Evolutionary conservation across 768 basidiomycete species (phyloP), one percentile per base, ranked within the genome.

Genomic region (Zangia roseola): DNA sequence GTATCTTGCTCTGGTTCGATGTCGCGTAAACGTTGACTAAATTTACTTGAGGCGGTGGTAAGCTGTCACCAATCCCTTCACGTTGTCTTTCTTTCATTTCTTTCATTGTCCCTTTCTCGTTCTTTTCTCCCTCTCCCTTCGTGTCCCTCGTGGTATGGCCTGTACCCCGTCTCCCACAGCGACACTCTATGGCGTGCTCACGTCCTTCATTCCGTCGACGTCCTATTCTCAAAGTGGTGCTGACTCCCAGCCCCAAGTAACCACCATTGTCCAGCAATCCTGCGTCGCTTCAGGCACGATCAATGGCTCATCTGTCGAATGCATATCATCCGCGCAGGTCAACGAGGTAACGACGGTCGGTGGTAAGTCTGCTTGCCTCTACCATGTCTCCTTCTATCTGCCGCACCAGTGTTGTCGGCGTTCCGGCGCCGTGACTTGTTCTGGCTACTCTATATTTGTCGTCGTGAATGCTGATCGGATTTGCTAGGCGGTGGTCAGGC

Each of bases 101-200:
- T 16, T 35, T 30, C 12, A 13, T 34, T 26, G 35, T 17, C 40
- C 50, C 28, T 20, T 23, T 45, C 39, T 30, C 35, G 5, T 28
- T 43, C 42, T 23, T 23, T 28, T 7, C 33, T 1, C 23, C 21
- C 24, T 23, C 28, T 26, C 19, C 26, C 16, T n/a, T 23, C 12
- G 14, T 35, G 42, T 46, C 47, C 28, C 7, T 17, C 40, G 28
- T 30, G 33, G 24, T 49, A 68, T 69, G 61, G 61, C 76, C 45
- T 81, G 79, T 55, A 61, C 61, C 31, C 62, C 74, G 19, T 63
- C 68, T 43, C 71, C 78, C 40, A 78, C 76, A 7, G 64, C 65
- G 55, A 79, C 78, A 6, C 61, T 63, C 38, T 77, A 73, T 50
- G 66, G 62, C 38, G 60, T 69, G 6, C 26, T 74, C 55, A 71